Conservation (phyloP, 495 filamentous ascomycete genomes). For the Tuber magnatum region DNA sequence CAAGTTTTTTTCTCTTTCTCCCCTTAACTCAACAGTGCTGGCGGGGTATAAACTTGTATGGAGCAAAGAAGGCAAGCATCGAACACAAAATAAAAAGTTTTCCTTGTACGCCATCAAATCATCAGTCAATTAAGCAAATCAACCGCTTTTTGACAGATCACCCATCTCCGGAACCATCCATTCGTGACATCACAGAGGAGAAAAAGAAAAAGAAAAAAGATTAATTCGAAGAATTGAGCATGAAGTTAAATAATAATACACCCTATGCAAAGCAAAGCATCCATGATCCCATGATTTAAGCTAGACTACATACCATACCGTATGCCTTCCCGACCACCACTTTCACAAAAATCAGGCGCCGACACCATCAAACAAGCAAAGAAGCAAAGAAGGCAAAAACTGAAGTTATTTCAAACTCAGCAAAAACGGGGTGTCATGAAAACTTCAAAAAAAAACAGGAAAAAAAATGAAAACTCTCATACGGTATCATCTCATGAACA, state of each 20-base stretch:
- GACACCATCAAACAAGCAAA: neutral
- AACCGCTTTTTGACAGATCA: neutral
- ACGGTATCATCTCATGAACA: neutral
- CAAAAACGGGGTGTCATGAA: neutral
- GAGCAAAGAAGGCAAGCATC: neutral
- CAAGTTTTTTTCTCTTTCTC: neutral
- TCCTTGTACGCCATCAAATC: neutral
- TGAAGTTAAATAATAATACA: neutral
- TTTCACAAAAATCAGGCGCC: neutral
- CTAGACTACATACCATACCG: neutral
- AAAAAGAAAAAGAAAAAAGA: neutral
- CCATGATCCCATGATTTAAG: slow-evolving; percentile 5
- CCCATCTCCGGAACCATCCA: neutral
- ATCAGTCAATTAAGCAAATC: neutral
- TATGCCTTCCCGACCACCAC: neutral
- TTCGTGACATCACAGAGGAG: neutral
- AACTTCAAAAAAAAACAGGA: neutral
- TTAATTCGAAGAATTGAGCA: neutral
- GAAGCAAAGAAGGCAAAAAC: neutral
- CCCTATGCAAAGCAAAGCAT: neutral
- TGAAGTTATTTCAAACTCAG: neutral
- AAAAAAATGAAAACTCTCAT: neutral
- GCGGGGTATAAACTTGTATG: neutral
- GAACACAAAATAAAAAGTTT: neutral
- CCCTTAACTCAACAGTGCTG: neutral